Evolutionary conservation across 768 basidiomycete species (phyloP).

Genomic region (Harrya chromipes): DNA sequence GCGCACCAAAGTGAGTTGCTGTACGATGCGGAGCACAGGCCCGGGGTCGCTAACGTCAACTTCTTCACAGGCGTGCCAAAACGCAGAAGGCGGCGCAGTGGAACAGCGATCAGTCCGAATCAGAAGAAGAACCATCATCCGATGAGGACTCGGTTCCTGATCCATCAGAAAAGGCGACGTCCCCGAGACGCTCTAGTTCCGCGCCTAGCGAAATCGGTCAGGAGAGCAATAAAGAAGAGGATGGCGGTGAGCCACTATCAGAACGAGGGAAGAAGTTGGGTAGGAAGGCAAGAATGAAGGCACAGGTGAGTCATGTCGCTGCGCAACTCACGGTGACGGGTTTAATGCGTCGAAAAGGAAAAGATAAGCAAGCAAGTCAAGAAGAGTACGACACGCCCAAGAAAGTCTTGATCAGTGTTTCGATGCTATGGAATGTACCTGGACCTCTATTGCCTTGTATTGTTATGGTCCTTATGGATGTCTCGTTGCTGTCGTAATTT

Average conservation of each 20-base stretch:
- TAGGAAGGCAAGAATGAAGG: conserved; percentile 38
- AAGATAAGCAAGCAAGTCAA: conserved; percentile 29
- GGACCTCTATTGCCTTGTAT: conserved; percentile 13
- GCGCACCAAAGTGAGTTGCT: conserved; percentile 24
- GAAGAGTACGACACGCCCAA: conserved; percentile 22
- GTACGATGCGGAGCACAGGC: not conserved
- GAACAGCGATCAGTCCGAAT: conserved; percentile 33
- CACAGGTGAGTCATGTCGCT: conserved; percentile 33
- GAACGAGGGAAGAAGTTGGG: conserved; percentile 36
- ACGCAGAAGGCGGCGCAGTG: conserved; percentile 27
- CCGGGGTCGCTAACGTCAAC: conserved; percentile 6
- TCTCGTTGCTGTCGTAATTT: conserved; percentile 7
- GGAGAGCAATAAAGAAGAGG: conserved; percentile 29
- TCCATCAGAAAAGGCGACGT: conserved; percentile 33
- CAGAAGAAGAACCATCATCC: conserved; percentile 25
- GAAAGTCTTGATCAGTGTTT: conserved; percentile 23
- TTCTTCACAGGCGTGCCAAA: conserved; percentile 25
- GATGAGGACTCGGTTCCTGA: conserved; percentile 37
- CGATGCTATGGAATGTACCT: conserved; percentile 5
- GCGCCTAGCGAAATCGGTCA: conserved; percentile 38
- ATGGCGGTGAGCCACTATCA: conserved; percentile 26
- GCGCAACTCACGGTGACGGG: not conserved
- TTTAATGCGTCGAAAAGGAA: conserved; percentile 22
- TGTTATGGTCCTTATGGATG: conserved; percentile 16
- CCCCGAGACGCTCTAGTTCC: conserved; percentile 28